These are phyloP conservation scores for Cyclanthera cordifolia DNA, from an alignment of 306 rosid species.

Conservation along the genomic window DNA sequence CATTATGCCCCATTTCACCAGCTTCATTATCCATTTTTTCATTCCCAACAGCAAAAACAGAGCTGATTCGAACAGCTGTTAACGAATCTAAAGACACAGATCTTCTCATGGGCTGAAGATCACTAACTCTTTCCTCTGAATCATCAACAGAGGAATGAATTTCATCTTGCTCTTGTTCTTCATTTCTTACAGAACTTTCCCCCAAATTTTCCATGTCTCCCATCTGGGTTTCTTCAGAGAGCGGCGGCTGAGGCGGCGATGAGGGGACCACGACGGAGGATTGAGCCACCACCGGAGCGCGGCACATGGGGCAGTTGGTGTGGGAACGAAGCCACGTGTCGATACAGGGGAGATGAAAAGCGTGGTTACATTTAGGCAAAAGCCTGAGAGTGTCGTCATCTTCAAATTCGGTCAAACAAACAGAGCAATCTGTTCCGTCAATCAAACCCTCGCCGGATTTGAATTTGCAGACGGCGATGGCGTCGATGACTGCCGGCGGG, in stretches of 20 bases:
- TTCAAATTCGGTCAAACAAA: slow-evolving; percentile 65
- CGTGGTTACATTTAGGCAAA: slow-evolving; percentile 73
- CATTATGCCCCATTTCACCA: neutral
- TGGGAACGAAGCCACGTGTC: slow-evolving; percentile 90
- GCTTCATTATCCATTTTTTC: neutral
- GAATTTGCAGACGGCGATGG: slow-evolving; percentile 48
- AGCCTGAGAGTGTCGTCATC: slow-evolving; percentile 64
- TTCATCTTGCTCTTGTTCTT: neutral
- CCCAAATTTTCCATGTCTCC: neutral
- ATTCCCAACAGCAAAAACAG: neutral
- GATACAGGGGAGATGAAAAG: slow-evolving; percentile 73
- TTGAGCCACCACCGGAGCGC: slow-evolving; percentile 45
- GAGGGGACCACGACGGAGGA: neutral
- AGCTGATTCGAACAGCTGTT: slow-evolving; percentile 31
- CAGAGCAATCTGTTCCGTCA: slow-evolving; percentile 73
- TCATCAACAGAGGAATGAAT: neutral
- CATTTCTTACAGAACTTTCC: slow-evolving; percentile 11
- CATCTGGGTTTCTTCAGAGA: neutral
- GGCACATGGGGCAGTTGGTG: slow-evolving; percentile 77
- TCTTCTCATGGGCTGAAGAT: slow-evolving; percentile 28
- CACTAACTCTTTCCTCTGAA: slow-evolving; percentile 1
- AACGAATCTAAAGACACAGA: slow-evolving; percentile 55
- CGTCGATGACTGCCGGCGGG: slow-evolving; percentile 36
- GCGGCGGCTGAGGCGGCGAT: neutral
- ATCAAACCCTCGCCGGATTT: slow-evolving; percentile 62